Percentiles rank a stretch among this genome's conserved stretches.
Conservation (phyloP, 2,329 filamentous ascomycete species). For the Zasmidium cellare region DNA sequence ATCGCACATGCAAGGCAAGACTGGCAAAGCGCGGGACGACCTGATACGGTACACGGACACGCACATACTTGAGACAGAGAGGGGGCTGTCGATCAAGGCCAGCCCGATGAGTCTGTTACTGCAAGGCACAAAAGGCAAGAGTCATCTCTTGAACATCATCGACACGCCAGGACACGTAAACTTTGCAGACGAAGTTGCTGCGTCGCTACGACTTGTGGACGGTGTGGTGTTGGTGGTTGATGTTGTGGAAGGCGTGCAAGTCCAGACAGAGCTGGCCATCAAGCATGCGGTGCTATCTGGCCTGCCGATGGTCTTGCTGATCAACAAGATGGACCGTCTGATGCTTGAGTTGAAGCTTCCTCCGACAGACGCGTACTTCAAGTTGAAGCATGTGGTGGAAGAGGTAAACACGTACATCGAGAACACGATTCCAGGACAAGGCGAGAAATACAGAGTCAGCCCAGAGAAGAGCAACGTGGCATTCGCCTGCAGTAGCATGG, state of each 20-base stretch:
- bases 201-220: constrained; percentile 81
- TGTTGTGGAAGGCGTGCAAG: constrained; percentile 97
- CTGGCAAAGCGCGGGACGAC: constrained; percentile 79
- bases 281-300: constrained; percentile 91
- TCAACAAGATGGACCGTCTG: constrained; percentile 97
- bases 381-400: constrained; percentile 97
- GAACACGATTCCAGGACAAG: constrained; percentile 76
- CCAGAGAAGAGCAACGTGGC: constrained; percentile 98
- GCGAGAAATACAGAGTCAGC: constrained; percentile 77
- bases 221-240: constrained; percentile 93
- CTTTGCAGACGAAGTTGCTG: constrained; percentile 95
- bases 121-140: constrained; percentile 86
- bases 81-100: constrained; percentile 88
- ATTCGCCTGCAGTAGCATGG: constrained; percentile 89
- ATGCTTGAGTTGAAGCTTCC: constrained; percentile 93
- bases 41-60: constrained; percentile 94
- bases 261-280: constrained; percentile 96
- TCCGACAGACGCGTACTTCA: constrained; percentile 96
- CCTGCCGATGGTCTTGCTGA: constrained; percentile 80
- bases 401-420: constrained; percentile 97
- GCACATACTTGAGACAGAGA: constrained; percentile 82
- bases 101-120: constrained; percentile 93
- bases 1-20: constrained; percentile 75
- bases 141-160: constrained; percentile 89
- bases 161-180: constrained; percentile 98